These are phyloP conservation scores for Penicillium rolfsii DNA, from an alignment of 2,329 filamentous ascomycete species.

Conservation along the genomic window DNA sequence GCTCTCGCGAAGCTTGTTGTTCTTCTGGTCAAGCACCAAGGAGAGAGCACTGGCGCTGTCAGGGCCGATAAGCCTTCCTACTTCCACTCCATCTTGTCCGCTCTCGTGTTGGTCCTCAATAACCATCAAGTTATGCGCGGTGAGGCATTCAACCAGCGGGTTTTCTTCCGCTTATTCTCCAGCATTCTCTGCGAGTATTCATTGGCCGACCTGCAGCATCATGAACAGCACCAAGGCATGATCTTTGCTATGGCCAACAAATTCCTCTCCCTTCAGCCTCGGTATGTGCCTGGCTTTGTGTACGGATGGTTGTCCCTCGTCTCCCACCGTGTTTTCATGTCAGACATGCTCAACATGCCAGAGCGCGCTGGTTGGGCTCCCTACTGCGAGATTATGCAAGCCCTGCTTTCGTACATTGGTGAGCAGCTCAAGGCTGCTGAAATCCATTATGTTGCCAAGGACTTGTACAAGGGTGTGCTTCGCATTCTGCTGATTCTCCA, in stretches of 20 bases:
- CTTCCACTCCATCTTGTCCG: slow-evolving; percentile 74
- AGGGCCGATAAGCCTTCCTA: slow-evolving; percentile 69
- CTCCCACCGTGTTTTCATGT: slow-evolving; percentile 82
- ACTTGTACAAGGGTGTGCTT: slow-evolving; percentile 80
- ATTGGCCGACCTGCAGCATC: slow-evolving; percentile 59
- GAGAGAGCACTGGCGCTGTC: slow-evolving; percentile 61
- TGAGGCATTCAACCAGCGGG: slow-evolving; percentile 81
- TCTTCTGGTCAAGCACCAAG: slow-evolving; percentile 72
- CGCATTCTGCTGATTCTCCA: slow-evolving; percentile 84
- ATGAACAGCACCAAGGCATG: slow-evolving; percentile 68
- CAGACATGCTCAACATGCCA: slow-evolving; percentile 70
- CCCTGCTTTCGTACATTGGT: slow-evolving; percentile 72
- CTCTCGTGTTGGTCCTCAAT: slow-evolving; percentile 80
- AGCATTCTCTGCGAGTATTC: slow-evolving; percentile 77
- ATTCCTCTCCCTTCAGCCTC: slow-evolving; percentile 74
- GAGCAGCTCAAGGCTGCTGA: slow-evolving; percentile 76
- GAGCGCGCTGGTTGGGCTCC: slow-evolving; percentile 73
- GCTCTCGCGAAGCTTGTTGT: slow-evolving; percentile 80
- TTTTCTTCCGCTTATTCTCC: slow-evolving; percentile 90
- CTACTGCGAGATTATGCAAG: slow-evolving; percentile 73
- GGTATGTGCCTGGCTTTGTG: slow-evolving; percentile 76
- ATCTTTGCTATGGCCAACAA: slow-evolving; percentile 71
- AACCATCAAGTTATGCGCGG: slow-evolving; percentile 80
- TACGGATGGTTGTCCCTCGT: slow-evolving; percentile 84
- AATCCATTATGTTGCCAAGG: slow-evolving; percentile 71